These are phyloP conservation scores for Gnaphalium uliginosum DNA, from an alignment of 129 eudicot genomes.

Conservation along the genomic window DNA sequence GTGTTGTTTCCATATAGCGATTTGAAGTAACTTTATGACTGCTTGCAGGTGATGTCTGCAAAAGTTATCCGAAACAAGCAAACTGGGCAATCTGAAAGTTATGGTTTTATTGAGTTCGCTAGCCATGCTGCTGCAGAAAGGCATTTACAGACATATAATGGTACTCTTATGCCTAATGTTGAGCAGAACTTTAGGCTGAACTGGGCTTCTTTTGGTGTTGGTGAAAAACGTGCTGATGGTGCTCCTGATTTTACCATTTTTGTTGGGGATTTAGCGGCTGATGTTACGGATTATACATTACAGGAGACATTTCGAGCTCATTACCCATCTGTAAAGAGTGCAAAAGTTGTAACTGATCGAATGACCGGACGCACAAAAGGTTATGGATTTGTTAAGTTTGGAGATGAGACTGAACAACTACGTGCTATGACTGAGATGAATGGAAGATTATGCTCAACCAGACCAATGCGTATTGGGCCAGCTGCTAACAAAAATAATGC, in stretches of 20 bases:
- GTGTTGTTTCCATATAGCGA: neutral
- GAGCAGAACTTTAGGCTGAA: conserved; percentile 80
- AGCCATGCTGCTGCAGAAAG: conserved; percentile 88
- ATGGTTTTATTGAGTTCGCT: conserved; percentile 83
- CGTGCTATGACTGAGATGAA: conserved; percentile 98
- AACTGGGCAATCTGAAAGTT: conserved; percentile 81
- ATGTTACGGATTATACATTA: conserved; percentile 77
- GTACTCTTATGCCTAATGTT: conserved; percentile 70
- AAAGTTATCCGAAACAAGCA: conserved; percentile 96
- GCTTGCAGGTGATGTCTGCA: conserved; percentile 66
- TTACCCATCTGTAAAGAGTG: conserved; percentile 83
- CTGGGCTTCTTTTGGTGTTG: conserved; percentile 95
- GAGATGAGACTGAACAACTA: conserved; percentile 81
- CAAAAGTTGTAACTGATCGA: conserved; percentile 90
- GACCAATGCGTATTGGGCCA: conserved; percentile 95
- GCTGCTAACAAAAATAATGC: conserved; percentile 77
- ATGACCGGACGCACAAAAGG: conserved; percentile 86
- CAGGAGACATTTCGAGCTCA: conserved; percentile 88
- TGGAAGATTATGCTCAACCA: conserved; percentile 75
- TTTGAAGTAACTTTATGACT: conserved; percentile 2
- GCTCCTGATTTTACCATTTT: conserved; percentile 68
- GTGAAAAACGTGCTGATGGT: conserved; percentile 74
- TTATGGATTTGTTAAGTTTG: conserved; percentile 94
- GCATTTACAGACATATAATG: conserved; percentile 75
- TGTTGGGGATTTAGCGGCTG: conserved; percentile 96